Evolutionary conservation across 2,329 filamentous ascomycete genomes (phyloP), one percentile per base, ranked within the genome.

Genomic region (Didymellaceae sp.): DNA sequence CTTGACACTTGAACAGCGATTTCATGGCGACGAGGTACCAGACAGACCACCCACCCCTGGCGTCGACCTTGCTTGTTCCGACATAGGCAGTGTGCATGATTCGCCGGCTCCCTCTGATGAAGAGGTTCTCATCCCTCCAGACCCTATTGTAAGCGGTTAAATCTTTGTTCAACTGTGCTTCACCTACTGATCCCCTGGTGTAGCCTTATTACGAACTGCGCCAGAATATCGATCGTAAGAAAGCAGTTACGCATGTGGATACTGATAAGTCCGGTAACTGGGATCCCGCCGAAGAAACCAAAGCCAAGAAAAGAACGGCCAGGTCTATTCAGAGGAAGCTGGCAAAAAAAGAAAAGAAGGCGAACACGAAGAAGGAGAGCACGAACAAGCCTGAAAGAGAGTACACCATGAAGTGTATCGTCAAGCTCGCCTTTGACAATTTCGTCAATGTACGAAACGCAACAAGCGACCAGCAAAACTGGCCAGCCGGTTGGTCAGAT

Each of bases 241-340:
- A 57, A 10, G 16, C 49, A 0, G 52, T 50, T 16, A 68, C 67
- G 1, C 72, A 70, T 52, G 33, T 74, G 9, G 75, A 77, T 30
- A 59, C 60, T 0, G 74, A 77, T 22, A 44, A 65, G 8, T 72
- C 68, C 5, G 72, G 71, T 1, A 66, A 74, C 33, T 77, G 75
- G 33, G 62, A 70, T 39, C 74, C 64, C 0, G 30, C 53, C 1
- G 45, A 56, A 10, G 63, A 67, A 21, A 43, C 42, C 1, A 53
- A 30, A 17, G 18, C 57, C 16, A 41, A 16, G 28, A 28, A 13
- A 28, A 28, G 26, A 28, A 28, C 17, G 3, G 32, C 34, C 3
- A 56, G 41, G 16, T 16, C 38, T 6, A 52, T 54, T 5, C 53
- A 44, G 25, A 42, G 52, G 4, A 63, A 56, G 33, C 53, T 49